These are phyloP conservation scores for Butyriboletus loyo DNA, from an alignment of 768 basidiomycete genomes.

Conservation along the genomic window DNA sequence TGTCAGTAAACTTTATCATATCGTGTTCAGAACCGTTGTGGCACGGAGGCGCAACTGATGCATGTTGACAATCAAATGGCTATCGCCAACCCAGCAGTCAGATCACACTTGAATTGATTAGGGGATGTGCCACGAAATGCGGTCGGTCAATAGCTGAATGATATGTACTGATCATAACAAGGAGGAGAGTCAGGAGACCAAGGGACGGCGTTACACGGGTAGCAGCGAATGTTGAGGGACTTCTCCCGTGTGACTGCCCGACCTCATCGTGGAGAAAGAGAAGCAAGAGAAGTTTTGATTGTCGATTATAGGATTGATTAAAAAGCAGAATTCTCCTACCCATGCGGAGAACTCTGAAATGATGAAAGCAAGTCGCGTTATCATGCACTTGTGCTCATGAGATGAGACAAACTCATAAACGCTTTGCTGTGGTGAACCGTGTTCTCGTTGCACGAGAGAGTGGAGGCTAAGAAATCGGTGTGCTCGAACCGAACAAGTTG, in stretches of 20 bases:
- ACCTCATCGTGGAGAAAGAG: slow-evolving; percentile 16
- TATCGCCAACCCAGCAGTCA: background rate
- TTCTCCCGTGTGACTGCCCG: slow-evolving; percentile 2
- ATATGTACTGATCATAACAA: background rate
- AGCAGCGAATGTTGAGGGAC: background rate
- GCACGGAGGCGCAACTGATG: too few species aligned
- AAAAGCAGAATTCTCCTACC: background rate
- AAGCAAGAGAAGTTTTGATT: slow-evolving; percentile 2
- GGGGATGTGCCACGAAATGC: background rate
- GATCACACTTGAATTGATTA: background rate
- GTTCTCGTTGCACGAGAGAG: background rate
- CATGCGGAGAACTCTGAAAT: slow-evolving; percentile 1
- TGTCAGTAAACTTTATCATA: background rate
- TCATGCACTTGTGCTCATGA: background rate
- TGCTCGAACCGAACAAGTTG: background rate
- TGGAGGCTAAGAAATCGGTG: background rate
- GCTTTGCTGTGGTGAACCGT: background rate
- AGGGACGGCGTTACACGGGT: background rate
- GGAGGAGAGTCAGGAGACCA: background rate
- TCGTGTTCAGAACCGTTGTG: background rate
- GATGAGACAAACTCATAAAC: background rate
- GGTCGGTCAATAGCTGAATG: background rate
- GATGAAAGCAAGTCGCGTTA: background rate
- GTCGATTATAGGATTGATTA: background rate
- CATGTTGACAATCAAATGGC: background rate